These are phyloP conservation scores for Arachis hypogaea DNA, from an alignment of 306 rosid species.

Conservation along the genomic window DNA sequence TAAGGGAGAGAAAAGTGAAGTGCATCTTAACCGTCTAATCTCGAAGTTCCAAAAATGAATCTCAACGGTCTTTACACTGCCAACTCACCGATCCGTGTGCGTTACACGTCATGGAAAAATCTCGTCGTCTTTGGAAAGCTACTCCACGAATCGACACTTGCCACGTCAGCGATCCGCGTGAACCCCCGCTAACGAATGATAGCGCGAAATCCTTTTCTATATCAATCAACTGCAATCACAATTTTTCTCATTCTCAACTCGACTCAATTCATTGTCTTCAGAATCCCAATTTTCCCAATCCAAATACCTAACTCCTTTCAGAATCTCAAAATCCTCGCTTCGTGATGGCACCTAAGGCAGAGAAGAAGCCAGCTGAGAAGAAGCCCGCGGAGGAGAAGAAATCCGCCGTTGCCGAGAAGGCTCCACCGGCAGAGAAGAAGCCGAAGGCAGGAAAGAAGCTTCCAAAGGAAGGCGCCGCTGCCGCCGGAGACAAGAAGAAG, in stretches of 20 bases:
- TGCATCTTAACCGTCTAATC: constrained; percentile 32
- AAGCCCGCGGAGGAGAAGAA: constrained; percentile 75
- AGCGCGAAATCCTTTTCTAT: constrained; percentile 12
- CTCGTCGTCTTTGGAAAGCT: background rate
- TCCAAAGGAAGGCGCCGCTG: constrained; percentile 60
- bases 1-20: background rate
- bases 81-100: constrained; percentile 40
- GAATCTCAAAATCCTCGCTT: background rate
- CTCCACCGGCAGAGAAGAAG: constrained; percentile 75
- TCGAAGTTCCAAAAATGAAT: fast-evolving
- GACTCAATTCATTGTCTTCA: too few relatives aligned
- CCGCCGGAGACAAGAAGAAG: constrained; percentile 72
- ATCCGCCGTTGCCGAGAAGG: constrained; percentile 60
- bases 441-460: constrained; percentile 85
- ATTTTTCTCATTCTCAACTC: fast-evolving
- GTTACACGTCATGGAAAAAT: background rate
- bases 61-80: background rate
- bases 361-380: constrained; percentile 71
- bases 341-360: constrained; percentile 65
- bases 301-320: constrained; percentile 19
- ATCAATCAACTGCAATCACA: background rate
- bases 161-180: constrained; percentile 49
- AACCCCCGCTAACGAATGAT: constrained; percentile 25
- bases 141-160: background rate
- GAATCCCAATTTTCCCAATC: background rate